Evolutionary conservation across 441 rosid species (phyloP), one percentile per base, ranked within the genome.

Genomic region (Pelargonium fulgidum): DNA sequence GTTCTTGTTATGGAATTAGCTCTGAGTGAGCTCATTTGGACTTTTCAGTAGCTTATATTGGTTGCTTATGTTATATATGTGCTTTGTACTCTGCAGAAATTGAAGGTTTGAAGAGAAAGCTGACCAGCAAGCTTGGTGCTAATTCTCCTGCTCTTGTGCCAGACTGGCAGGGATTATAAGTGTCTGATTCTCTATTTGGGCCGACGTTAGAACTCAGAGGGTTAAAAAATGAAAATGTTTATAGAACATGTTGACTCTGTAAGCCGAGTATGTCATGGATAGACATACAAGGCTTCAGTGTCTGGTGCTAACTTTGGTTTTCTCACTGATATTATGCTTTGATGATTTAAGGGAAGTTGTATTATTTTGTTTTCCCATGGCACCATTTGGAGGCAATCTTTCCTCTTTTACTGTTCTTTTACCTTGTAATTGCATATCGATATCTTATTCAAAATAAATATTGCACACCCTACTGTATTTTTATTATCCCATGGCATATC

Each of bases 91-190:
- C 71, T 63, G 76, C 83, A 92, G 98, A 92, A 82, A 85, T 87
- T 75, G 99, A 94, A 66, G 99, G 99, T 44, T 77, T 94, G 81
- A 94, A 82, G 75, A 89, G 99, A 82, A 94, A 92, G 83, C 75
- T 94, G 77, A 89, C 97, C 22, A 94, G 98, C 85, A 92, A 94
- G 81, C 94, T 94, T 68, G 98, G 98, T 71, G 98, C 97, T 68
- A 89, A 85, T 84, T 89, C 96, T 26, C 83, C 88, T 44, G 86
- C 84, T 74, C 85, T 89, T 77, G 91, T 87, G 67, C 97, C 97
- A 6, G 94, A 94, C 66, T 94, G 99, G 98, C 96, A 92, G 97
- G 99, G 89, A 83, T 72, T 48, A 64, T 63, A 58, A 68, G 62
- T 71, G 22, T 7, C 2, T n/a, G 17, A 50, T 50, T 50, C n/a